Evolutionary conservation across 495 filamentous ascomycete genomes (phyloP).

Genomic region (Aspergillus funiculosus): DNA sequence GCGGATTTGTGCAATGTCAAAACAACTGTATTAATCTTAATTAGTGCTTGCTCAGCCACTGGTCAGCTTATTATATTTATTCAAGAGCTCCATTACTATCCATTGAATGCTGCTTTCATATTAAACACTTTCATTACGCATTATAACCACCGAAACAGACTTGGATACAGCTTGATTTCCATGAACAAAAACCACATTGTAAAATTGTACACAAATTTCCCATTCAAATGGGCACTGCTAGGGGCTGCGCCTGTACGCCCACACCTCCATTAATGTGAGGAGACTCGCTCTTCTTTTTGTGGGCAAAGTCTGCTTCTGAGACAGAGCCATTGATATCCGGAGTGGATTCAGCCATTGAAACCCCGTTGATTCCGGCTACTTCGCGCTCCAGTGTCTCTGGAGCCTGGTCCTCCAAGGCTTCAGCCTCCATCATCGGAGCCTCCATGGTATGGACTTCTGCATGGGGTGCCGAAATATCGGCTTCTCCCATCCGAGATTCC

Average conservation of each 20-base stretch:
- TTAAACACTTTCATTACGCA: too few species aligned
- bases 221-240: slow-evolving; percentile 13
- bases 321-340: slow-evolving; percentile 1
- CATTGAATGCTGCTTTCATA: too few species aligned
- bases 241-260: slow-evolving; percentile 6
- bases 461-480: background rate
- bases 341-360: background rate
- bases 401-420: slow-evolving; percentile 1
- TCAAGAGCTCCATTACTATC: too few species aligned
- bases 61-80: too few species aligned
- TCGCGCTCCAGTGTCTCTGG: background rate
- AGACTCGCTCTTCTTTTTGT: slow-evolving; percentile 3
- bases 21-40: too few species aligned
- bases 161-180: too few species aligned
- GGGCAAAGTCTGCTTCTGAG: background rate
- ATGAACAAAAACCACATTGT: background rate
- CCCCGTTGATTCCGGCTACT: background rate
- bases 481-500: background rate
- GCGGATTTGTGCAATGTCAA: too few species aligned
- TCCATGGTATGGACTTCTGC: slow-evolving; percentile 1
- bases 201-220: background rate
- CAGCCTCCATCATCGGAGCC: slow-evolving; percentile 9
- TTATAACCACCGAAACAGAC: too few species aligned
- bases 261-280: background rate
- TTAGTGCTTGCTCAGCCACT: too few species aligned